Evolutionary conservation across 345 rosid genomes (phyloP), one percentile per base, ranked within the genome.

Genomic region (Dovyalis caffra): DNA sequence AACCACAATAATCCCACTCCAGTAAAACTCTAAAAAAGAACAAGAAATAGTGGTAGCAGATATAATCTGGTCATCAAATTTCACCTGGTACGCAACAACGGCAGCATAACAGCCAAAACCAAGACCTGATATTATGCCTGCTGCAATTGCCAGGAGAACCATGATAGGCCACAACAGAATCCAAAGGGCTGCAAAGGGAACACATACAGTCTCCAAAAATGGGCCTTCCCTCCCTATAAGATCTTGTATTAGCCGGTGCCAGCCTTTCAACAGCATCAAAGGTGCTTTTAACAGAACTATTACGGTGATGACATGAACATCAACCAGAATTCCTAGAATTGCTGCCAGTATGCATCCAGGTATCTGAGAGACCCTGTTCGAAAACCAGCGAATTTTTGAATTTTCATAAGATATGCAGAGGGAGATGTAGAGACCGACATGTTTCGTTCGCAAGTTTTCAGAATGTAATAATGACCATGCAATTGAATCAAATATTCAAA

Each of bases 201-300:
- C 75, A 56, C 82, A 79, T 29, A 70, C 78, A 43, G 82, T 79
- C 61, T 79, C 82, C 68, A 74, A n/a, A 63, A 79, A 79, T 32
- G 82, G 78, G 28, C 82, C 78, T 14, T 47, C 78, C 40, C 78
- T 63, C 62, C 82, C 82, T 0, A 74, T 43, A 64, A 79, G 75
- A 64, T 79, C 78, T 53, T 40, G 75, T 15, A 74, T 37, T 25
- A 79, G 64, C 70, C 62, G 72, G 21, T 79, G 34, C 82, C 82
- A 79, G 26, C 78, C 82, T 74, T 74, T 74, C 62, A 74, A 57
- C 21, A 79, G 70, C 64, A 79, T n/a, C n/a, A 74, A 53, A 15
- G 76, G 76, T 21, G 75, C 11, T 57, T 79, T 79, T 31, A 23
- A 74, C 61, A 79, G 0, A 69, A 57, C 78, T 53, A 79, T 74